Base-by-base conservation (phyloP, 306 rosid species). In the Ormosia semicastrata region DNA sequence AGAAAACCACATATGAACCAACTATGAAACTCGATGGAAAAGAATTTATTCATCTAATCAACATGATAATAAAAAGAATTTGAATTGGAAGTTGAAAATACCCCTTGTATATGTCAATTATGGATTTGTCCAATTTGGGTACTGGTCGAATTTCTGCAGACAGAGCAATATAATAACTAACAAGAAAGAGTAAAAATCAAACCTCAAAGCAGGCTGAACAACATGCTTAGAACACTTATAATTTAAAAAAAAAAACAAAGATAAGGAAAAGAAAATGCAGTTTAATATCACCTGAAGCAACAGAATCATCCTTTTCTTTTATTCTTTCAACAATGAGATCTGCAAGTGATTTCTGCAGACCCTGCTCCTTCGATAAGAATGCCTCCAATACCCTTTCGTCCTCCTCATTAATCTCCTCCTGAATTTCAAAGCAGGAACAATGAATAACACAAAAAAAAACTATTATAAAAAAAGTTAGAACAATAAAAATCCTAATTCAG, bases 71-170 rank as follows among this genome's bases (percentile, higher is more conserved):
- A 29, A 71, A 24, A 69, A 30, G 4, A 43, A 52, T 58, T 39
- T 68, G 73, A 24, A 57, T 39, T 52, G 83, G 32, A 75, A 40
- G 71, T 57, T 24, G 3, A 57, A 56, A 70, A 63, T 88, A 95
- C 99, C 95, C 91, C 82, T 89, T 93, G 81, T 91, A 93, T 41
- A 90, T 46, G 41, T 90, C 98, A 41, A 93, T 85, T 78, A 89
- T 81, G n/a, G 91, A 66, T 34, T 83, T 72, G 68, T 92, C 98
- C 87, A 93, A 59, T 73, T 93, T 90, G 3, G 98, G 95, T 67
- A 82, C 58, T 7, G 97, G 98, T 43, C 86, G 90, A 32, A 13
- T 73, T 82, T 88, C 99, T 93, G 94, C 87, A 83, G 18, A 64
- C 32, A 69, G 17, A 82, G 77, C 57, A n/a, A 66, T 58, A 75